phyloP scores from a whole-genome alignment of 495 filamentous ascomycete species.

The Aspergillus sclerotioniger region DNA sequence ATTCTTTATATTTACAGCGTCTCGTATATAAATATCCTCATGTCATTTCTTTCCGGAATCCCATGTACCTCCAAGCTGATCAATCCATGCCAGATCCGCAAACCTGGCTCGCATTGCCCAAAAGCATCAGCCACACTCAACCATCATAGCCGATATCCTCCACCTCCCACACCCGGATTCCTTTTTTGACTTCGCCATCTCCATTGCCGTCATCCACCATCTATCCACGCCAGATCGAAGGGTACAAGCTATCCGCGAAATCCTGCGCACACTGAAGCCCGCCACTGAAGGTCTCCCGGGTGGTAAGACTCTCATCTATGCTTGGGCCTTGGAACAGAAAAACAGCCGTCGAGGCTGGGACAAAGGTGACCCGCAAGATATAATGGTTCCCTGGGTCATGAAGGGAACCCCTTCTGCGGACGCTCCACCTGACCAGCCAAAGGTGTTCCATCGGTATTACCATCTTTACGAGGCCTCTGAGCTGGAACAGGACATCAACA shows the following conservation, averaged over 20 bases:
- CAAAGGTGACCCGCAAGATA: constrained; percentile 80
- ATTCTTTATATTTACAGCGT: background rate
- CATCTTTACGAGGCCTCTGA: constrained; percentile 88
- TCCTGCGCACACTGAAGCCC: constrained; percentile 65
- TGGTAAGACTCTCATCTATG: constrained; percentile 78
- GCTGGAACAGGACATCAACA: constrained; percentile 73
- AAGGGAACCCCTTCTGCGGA: constrained; percentile 29
- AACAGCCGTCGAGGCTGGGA: constrained; percentile 88
- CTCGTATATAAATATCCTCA: background rate
- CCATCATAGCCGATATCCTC: constrained; percentile 70
- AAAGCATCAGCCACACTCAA: constrained; percentile 59
- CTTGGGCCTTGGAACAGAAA: constrained; percentile 97
- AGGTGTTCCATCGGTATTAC: constrained; percentile 82
- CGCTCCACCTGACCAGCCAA: constrained; percentile 23
- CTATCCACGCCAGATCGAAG: constrained; percentile 78
- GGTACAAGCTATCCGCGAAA: constrained; percentile 66
- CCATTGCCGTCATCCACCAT: constrained; percentile 93
- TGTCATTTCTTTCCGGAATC: constrained; percentile 2
- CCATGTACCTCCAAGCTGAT: constrained; percentile 19
- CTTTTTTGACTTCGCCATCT: constrained; percentile 88
- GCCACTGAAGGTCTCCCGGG: constrained; percentile 29
- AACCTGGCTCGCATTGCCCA: constrained; percentile 74
- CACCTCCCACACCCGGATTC: constrained; percentile 64
- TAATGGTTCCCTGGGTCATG: constrained; percentile 96
- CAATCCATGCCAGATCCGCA: constrained; percentile 50